Evolutionary conservation across 441 rosid species (phyloP), one percentile per base, ranked within the genome.

Genomic region (Adansonia madagascariensis): DNA sequence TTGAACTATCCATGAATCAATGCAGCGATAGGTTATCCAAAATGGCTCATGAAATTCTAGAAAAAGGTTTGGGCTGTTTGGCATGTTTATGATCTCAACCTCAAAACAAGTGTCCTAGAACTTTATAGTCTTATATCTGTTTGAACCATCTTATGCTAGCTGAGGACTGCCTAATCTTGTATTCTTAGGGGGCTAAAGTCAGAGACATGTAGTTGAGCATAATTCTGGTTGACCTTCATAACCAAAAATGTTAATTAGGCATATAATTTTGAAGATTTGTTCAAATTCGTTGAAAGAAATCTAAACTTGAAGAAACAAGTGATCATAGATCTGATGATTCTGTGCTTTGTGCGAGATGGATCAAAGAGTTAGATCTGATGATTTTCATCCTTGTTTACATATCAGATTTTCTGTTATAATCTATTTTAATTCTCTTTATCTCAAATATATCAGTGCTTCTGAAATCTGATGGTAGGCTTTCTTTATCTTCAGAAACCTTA

Each of bases 41-140:
- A 84, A 78, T 88, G 83, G 98, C 98, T 52, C 93, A 89, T 73
- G 92, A 91, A 76, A 90, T 95, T 90, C 89, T 95, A 74, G 90
- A 91, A 85, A 88, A 85, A 89, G 98, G 98, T 94, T 85, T 65
- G 87, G 46, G 18, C 59, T 60, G 59, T 68, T 69, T 76, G 41
- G 72, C 70, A 31, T 85, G 46, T 71, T 78, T 78, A 64, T 78
- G 50, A 75, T 78, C 24, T 73, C 67, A 75, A 70, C 65, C 56
- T 63, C 8, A 61, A 66, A 67, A 6, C 60, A 59, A 27, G 50
- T 47, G 24, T 70, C 44, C 66, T 73, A 75, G 35, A 12, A 77
- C 11, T 67, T 66, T 75, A 65, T 71, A 46, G 17, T 53, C 44
- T 75, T 53, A 7, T 63, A 73, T 35, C 44, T 15, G 31, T 52